A percentile compares a stretch with the other conserved stretches of the same genome.
phyloP scores from a whole-genome alignment of 1,284 basidiomycete genomes.

The Grifola frondosa region DNA sequence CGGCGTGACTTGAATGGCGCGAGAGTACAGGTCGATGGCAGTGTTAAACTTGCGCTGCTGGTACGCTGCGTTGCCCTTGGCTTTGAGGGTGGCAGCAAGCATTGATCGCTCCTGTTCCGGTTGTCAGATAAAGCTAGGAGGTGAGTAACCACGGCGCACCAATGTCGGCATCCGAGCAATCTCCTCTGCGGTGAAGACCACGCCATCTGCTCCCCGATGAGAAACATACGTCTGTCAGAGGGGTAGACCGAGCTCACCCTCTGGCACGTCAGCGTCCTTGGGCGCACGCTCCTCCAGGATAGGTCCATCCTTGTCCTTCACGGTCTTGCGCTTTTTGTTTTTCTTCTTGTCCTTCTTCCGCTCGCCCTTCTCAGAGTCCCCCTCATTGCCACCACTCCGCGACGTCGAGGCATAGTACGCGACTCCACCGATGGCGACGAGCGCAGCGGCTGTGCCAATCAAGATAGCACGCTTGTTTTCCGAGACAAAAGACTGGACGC shows the following conservation, averaged over 20 bases:
- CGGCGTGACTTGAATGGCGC: constrained; percentile 84
- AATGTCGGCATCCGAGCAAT: constrained; percentile 57
- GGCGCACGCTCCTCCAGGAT: constrained; percentile 70
- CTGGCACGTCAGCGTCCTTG: constrained; percentile 35
- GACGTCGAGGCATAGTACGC: constrained; percentile 75
- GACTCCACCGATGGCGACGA: constrained; percentile 73
- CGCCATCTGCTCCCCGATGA: constrained; percentile 17
- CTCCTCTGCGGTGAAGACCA: constrained; percentile 49
- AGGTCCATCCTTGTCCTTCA: constrained; percentile 60
- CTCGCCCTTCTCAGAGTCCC: constrained; percentile 50
- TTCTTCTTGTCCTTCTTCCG: constrained; percentile 55
- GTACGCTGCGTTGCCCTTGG: constrained; percentile 89
- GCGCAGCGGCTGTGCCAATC: constrained; percentile 68
- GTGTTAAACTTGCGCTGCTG: constrained; percentile 72
- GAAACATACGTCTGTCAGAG: not conserved
- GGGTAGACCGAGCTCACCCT: constrained; percentile 32
- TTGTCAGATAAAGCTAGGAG: constrained; percentile 1
- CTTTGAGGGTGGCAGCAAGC: constrained; percentile 82
- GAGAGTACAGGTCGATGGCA: constrained; percentile 87
- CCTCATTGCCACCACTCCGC: constrained; percentile 26
- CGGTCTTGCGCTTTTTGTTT: constrained; percentile 64
- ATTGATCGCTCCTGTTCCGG: constrained; percentile 66
- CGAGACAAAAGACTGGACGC: constrained; percentile 67
- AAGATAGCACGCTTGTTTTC: constrained; percentile 75
- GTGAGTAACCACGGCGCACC: constrained; percentile 36